Percentiles rank a stretch among this genome's conserved stretches.
Evolutionary conservation across 352 stramenopile genomes (phyloP).

Genomic region (Pythium rishiriense): DNA sequence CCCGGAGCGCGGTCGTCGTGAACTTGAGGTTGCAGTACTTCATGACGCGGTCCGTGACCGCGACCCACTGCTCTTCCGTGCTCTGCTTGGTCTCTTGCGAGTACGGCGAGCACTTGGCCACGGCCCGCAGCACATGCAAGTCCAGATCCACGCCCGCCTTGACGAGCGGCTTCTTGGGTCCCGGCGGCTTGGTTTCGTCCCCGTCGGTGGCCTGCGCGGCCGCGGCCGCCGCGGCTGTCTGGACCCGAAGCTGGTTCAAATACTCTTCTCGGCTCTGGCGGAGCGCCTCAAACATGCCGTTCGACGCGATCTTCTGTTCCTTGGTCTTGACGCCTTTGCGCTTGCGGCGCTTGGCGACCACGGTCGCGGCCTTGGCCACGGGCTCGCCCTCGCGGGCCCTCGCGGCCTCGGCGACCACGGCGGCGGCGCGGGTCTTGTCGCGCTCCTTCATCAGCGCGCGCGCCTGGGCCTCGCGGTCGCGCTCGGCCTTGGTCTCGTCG

Average conservation of each 20-base stretch:
- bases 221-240: constrained; percentile 11
- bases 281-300: constrained; percentile 17
- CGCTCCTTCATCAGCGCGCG: constrained; percentile 11
- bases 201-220: background rate
- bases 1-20: constrained; percentile 10
- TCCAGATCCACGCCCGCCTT: constrained; percentile 9
- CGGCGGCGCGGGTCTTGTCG: constrained; percentile 14
- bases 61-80: constrained; percentile 4
- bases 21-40: constrained; percentile 18
- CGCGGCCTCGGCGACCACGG: constrained; percentile 8
- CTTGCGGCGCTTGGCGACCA: constrained; percentile 19
- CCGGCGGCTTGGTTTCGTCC: background rate
- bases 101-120: constrained; percentile 18
- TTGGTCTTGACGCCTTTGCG: constrained; percentile 26
- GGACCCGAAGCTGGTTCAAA: constrained; percentile 21
- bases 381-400: background rate
- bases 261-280: constrained; percentile 22
- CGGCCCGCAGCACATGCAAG: constrained; percentile 10
- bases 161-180: background rate
- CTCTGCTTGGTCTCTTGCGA: constrained; percentile 8
- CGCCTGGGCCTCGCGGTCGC: constrained; percentile 2
- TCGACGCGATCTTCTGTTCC: constrained; percentile 13
- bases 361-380: constrained; percentile 14
- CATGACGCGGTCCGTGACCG: constrained; percentile 12
- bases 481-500: background rate